Base-by-base conservation (phyloP, 805 yeast genomes). In the Saccharomyces jurei region DNA sequence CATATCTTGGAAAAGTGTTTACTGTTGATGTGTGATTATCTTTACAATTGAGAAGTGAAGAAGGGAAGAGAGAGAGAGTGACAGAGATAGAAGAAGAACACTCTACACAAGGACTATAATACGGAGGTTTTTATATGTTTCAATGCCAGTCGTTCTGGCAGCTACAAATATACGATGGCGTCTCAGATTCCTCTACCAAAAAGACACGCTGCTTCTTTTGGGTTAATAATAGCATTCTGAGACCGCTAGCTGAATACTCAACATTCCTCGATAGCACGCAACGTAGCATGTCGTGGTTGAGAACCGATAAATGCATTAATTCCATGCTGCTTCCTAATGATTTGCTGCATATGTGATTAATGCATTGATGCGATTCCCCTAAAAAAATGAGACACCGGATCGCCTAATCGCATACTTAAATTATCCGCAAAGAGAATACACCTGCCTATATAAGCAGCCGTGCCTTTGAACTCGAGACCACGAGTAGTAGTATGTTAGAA, bases 1-100 rank as follows among this genome's bases (percentile, higher is more conserved):
- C 78, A 74, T 75, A 36, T n/a, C 41, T 36, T n/a, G 41, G 41
- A n/a, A 29, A 10, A n/a, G 22, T 36, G 5, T 36, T 36, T 36
- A 3, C 4, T 36, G 41, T n/a, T 36, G 41, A 6, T 36, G 41
- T 36, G 21, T 6, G 10, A n/a, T 14, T 36, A 25, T 36, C 22
- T 36, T 6, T n/a, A n/a, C 10, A 36, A 36, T 36, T 36, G 41
- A 36, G 21, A 32, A 32, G 41, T 2, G 26, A 25, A n/a, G n/a
- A 25, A 17, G 22, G 6, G 17, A 6, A 36, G 8, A 32, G n/a
- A n/a, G n/a, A 32, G 22, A n/a, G 9, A 6, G n/a, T n/a, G n/a
- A 32, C 9, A 32, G n/a, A 9, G n/a, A n/a, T n/a, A 25, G 26
- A 17, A n/a, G 22, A 36, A 36, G 10, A n/a, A 36, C 1, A 36